A percentile compares a stretch with the other conserved stretches of the same genome.
Evolutionary conservation across 1,139 yeast genomes (phyloP).

Genomic region (Petasospora fabianii): DNA sequence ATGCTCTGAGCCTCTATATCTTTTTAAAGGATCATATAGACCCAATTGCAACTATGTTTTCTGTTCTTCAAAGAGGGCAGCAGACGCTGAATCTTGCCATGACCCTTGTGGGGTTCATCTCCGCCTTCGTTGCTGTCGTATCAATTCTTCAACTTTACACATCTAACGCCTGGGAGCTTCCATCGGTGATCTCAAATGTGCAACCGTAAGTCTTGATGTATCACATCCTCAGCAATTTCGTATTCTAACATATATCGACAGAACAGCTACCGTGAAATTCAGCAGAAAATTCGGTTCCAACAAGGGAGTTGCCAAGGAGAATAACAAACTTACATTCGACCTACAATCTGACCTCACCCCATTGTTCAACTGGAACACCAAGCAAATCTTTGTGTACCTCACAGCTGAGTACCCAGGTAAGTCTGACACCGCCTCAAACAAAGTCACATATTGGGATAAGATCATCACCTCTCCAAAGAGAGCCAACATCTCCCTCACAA

Average conservation of each 20-base stretch:
- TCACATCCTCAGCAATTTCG: background rate
- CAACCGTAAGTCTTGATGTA: constrained; percentile 27
- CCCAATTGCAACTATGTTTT: too few relatives aligned
- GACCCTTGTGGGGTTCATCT: constrained; percentile 46
- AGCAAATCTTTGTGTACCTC: constrained; percentile 85
- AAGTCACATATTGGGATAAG: constrained; percentile 88
- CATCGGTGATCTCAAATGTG: constrained; percentile 40
- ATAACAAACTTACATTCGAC: constrained; percentile 69
- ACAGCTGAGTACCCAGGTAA: constrained; percentile 85
- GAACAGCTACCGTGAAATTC: constrained; percentile 43
- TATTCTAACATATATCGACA: constrained; percentile 6
- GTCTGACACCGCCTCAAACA: constrained; percentile 44
- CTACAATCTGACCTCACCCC: constrained; percentile 65
- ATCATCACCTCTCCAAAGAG: constrained; percentile 59
- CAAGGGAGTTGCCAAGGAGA: constrained; percentile 73
- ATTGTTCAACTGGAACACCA: constrained; percentile 94
- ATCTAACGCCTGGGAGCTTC: constrained; percentile 42
- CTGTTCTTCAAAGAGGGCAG: constrained; percentile 40
- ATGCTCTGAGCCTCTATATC: background rate
- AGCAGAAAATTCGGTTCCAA: constrained; percentile 74
- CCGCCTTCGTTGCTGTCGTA: constrained; percentile 43
- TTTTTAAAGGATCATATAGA: too few relatives aligned
- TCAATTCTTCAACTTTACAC: constrained; percentile 48
- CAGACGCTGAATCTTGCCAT: constrained; percentile 53
- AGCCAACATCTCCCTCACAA: constrained; percentile 51